phyloP scores from a whole-genome alignment of 805 yeast genomes.

The Teunomyces panamensis region DNA sequence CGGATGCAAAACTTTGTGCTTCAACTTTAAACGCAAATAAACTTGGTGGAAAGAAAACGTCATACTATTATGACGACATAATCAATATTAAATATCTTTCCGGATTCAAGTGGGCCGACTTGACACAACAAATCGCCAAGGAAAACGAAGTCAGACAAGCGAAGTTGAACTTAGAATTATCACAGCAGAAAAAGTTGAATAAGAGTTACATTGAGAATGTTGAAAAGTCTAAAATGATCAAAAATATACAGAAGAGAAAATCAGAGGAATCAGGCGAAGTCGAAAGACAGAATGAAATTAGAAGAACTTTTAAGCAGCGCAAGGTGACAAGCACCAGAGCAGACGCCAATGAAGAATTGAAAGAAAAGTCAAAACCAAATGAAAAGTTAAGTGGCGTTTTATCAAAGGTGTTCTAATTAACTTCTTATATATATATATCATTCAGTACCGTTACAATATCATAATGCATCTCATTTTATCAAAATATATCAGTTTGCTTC shows the following conservation, averaged over 20 bases:
- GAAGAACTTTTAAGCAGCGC: conserved; percentile 70
- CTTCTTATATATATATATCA: not conserved
- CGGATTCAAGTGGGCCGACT: conserved; percentile 92
- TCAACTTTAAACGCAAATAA: conserved; percentile 82
- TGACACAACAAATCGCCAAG: conserved; percentile 87
- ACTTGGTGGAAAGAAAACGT: conserved; percentile 88
- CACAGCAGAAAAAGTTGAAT: conserved; percentile 85
- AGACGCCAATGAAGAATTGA: conserved; percentile 49
- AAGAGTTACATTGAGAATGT: conserved; percentile 80
- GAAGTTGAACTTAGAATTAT: conserved; percentile 80
- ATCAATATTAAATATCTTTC: conserved; percentile 85
- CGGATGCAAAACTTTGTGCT: conserved; percentile 86
- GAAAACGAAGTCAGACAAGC: conserved; percentile 89
- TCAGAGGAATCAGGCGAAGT: conserved; percentile 20
- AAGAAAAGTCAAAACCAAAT: conserved; percentile 37
- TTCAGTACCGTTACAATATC: not conserved
- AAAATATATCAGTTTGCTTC: not conserved
- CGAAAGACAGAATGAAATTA: conserved; percentile 22
- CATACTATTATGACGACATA: conserved; percentile 90
- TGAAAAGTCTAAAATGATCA: conserved; percentile 79
- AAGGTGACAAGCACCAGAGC: conserved; percentile 65
- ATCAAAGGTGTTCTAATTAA: conserved; percentile 47
- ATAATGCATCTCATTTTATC: not conserved
- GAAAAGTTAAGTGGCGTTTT: conserved; percentile 48
- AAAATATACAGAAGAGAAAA: conserved; percentile 57